Base-by-base conservation (phyloP, 352 stramenopile genomes). In the Globisporangium okanoganense region DNA sequence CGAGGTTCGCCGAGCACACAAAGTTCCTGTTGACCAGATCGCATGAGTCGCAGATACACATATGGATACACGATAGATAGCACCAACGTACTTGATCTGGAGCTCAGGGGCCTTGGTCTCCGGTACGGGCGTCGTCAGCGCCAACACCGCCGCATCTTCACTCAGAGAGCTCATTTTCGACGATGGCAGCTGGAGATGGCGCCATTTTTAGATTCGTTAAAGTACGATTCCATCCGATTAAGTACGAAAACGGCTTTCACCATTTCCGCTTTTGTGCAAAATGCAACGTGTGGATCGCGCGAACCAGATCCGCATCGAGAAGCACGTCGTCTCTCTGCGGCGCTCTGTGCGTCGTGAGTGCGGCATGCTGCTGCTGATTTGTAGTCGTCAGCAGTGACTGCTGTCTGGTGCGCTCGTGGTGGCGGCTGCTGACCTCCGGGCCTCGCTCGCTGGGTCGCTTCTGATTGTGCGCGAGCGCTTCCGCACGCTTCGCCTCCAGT, bases 1-100 rank as follows among this genome's bases (percentile, higher is more conserved):
- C 83, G 20, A 92, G 58, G 66, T 92, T 92, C 53, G 80, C 83
- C 20, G 83, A 92, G 58, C 79, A 92, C 29, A 92, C 83, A 51
- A 78, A 88, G 63, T 92, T 92, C 45, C 82, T 92, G 53, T 58
- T 2, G 12, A 9, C 8, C 31, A 27, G 16, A 52, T 22, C 2
- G 20, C 10, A 44, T 18, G 3, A 49, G 13, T 4, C 20, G 45
- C 22, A 31, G 24, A 25, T 5, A 55, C 5, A 47, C 25, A 8
- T 7, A 36, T 18, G 14, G 0, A 20, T 18, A 22, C 13, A 16
- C n/a, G 5, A n/a, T n/a, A n/a, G n/a, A n/a, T n/a, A n/a, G n/a
- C n/a, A 5, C 25, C 48, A 29, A 62, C 72, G 61, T 67, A 90
- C 80, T 87, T 88, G 69, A 90, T 88, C 35, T 79, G 78, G 48